Base-by-base conservation (phyloP, 2,329 filamentous ascomycete species). In the Cordyceps cateniannulata region DNA sequence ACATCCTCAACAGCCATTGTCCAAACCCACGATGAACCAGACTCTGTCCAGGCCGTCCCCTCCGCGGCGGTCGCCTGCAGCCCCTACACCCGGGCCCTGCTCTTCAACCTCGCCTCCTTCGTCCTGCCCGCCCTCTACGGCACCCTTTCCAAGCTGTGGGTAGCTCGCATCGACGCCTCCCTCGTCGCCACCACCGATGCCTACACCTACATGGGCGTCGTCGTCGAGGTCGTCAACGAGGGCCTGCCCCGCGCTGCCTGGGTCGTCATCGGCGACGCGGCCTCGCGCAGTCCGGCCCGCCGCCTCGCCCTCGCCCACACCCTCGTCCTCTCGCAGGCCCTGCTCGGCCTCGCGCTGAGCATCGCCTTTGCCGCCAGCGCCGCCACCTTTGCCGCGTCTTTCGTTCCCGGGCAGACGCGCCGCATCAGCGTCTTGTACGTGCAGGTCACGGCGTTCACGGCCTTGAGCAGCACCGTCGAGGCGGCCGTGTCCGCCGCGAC, bases 201-300 rank as follows among this genome's bases (percentile, higher is more conserved):
- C 0, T 89, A 88, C 70, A 90, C 85, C 0, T 91, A 91, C 69
- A 88, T 91, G 62, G 79, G 81, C 22, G 80, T 85, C 0, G 77
- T 90, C 0, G 82, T 81, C 1, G 85, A 91, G 68, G 86, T 89
- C 0, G 71, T 91, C 18, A 91, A 91, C 64, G 88, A 91, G 69
- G 87, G 88, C 0, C 81, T 91, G 0, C 87, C 87, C 0, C 79
- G 87, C 24, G 84, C 86, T 0, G 79, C 86, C 0, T 91, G 85
- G 83, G 76, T 86, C 6, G 80, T 89, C 61, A 89, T 91, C 61
- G 87, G 85, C 8, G 85, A 91, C 70, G 80, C 79, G 29, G 72
- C 81, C 0, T 83, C 80, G 1, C 79, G 85, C 1, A 74, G 75
- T 0, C 69, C 80, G 0, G 62, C 72, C 0, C 76, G 81, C 16